Evolutionary conservation across 805 yeast genomes (phyloP).

Genomic region (Komagataella pseudopastoris): DNA sequence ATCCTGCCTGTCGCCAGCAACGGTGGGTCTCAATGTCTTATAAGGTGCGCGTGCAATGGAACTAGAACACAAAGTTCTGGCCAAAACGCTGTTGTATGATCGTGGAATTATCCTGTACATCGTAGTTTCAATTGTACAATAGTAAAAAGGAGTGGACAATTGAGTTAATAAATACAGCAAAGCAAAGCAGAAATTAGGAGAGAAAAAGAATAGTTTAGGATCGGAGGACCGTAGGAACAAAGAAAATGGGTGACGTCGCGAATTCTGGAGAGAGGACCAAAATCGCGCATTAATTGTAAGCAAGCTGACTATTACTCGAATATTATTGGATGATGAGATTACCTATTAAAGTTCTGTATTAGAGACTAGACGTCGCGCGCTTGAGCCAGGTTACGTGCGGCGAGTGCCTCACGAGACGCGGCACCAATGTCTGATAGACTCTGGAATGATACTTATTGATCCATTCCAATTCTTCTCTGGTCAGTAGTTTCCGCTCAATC

Average conservation of each 20-base stretch:
- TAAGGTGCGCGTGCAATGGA: background rate
- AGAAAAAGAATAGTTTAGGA: background rate
- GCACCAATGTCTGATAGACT: slow-evolving; percentile 29
- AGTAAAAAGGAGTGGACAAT: background rate
- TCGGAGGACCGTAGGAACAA: background rate
- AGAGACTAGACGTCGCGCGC: slow-evolving; percentile 27
- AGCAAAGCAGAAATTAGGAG: background rate
- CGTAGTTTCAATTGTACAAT: background rate
- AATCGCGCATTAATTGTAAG: background rate
- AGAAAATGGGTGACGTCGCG: background rate
- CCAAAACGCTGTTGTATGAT: background rate
- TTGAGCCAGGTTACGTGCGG: slow-evolving; percentile 33
- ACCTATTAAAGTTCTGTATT: background rate
- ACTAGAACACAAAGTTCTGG: slow-evolving; percentile 1
- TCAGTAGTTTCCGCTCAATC: slow-evolving; percentile 30
- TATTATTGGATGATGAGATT: background rate
- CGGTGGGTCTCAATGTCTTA: background rate
- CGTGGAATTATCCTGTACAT: background rate
- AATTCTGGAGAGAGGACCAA: background rate
- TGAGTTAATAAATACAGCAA: background rate
- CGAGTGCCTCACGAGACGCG: slow-evolving; percentile 22
- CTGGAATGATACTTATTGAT: slow-evolving; percentile 32
- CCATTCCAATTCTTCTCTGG: slow-evolving; percentile 32
- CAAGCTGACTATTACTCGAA: background rate
- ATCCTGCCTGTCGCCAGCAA: background rate